A percentile compares a stretch with the other conserved stretches of the same genome.
Evolutionary conservation across 1,139 yeast species (phyloP).

Genomic region (Trichomonascaceae sp.): DNA sequence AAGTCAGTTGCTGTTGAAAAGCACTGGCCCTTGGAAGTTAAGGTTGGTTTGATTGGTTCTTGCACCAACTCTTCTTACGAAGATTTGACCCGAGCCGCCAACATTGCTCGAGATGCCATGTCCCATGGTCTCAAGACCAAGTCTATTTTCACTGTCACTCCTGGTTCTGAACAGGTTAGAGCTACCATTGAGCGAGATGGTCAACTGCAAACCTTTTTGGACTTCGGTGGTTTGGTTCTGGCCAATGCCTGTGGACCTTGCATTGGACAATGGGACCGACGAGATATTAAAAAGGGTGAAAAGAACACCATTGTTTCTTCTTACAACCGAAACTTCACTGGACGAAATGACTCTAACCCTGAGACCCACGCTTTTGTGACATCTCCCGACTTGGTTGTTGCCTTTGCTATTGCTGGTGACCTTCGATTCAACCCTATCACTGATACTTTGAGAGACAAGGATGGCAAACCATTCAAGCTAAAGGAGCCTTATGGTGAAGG

Average conservation of each 20-base stretch:
- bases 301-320: slow-evolving; percentile 91
- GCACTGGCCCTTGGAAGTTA: slow-evolving; percentile 86
- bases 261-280: slow-evolving; percentile 98
- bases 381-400: slow-evolving; percentile 95
- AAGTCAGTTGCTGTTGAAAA: slow-evolving; percentile 80
- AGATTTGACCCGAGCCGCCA: slow-evolving; percentile 94
- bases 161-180: slow-evolving; percentile 98
- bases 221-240: slow-evolving; percentile 81
- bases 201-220: slow-evolving; percentile 66
- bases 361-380: slow-evolving; percentile 94
- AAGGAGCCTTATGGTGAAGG: slow-evolving; percentile 81
- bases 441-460: slow-evolving; percentile 59
- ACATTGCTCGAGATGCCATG: slow-evolving; percentile 80
- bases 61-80: slow-evolving; percentile 97
- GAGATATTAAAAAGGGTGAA: slow-evolving; percentile 58
- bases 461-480: slow-evolving; percentile 71
- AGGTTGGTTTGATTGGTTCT: slow-evolving; percentile 93
- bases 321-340: slow-evolving; percentile 93
- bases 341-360: slow-evolving; percentile 97
- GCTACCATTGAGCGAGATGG: slow-evolving; percentile 98
- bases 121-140: slow-evolving; percentile 83
- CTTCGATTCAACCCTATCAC: slow-evolving; percentile 82
- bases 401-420: slow-evolving; percentile 90
- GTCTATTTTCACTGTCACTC: slow-evolving; percentile 88
- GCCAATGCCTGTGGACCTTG: slow-evolving; percentile 99